Evolutionary conservation across 805 yeast genomes (phyloP), one percentile per base, ranked within the genome.

Genomic region (Pichia nakasei): DNA sequence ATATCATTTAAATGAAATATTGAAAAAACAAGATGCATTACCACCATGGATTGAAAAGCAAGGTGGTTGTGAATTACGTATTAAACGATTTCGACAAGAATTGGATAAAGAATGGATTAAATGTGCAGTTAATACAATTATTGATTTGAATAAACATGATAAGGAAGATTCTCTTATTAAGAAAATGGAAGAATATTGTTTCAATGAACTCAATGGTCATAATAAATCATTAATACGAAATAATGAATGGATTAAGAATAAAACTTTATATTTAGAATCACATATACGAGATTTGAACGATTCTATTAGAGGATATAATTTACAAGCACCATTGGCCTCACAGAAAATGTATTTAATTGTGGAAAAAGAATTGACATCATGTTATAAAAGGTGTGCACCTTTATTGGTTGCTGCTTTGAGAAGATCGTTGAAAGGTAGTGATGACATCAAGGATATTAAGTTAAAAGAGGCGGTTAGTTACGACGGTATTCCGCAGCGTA

Each of bases 31-130:
- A 59, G 88, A 85, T 39, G 79, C 85, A 1, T 66, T 79, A 11
- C 95, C 96, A 0, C 95, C 95, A 0, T 88, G 96, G 96, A 81
- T 88, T 32, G 95, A 86, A 53, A 80, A 76, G 44, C 93, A 85
- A 59, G 68, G 75, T 18, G 69, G 75, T 2, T 75, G 82, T 4
- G 70, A 73, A 36, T 47, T 53, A 2, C 75, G 73, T 32, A 68
- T 83, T 9, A 56, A 53, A 3, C 54, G 54, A 0, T 77, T 85
- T 43, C 61, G 88, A 42, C 48, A 51, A 0, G 67, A 67, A 31
- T 43, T 80, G 26, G 71, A 66, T 35, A 43, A 53, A 2, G 62
- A 63, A 24, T 76, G 76, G 76, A 42, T 59, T 39, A 44, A 44
- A 20, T 48, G 58, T 44, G 63, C 67, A 4, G 58, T 67, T 5